These are phyloP conservation scores for Meyerozyma guilliermondii DNA, from an alignment of 1,139 yeast genomes.

Conservation along the genomic window DNA sequence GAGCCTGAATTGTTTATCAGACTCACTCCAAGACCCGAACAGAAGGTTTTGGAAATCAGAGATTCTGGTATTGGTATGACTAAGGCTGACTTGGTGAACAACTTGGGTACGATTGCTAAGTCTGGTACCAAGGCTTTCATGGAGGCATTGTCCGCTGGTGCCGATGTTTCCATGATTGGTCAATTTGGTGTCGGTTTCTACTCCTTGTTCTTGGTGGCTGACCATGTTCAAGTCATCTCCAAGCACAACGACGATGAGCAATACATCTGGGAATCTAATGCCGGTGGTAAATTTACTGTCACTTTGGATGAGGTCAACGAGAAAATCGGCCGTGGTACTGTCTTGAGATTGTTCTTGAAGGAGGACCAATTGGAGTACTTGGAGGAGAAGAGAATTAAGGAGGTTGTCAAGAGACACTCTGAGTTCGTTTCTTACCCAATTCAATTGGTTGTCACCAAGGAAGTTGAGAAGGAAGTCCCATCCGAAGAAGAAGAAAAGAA, in stretches of 20 bases:
- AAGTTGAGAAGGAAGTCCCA: conserved; percentile 94
- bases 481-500: conserved; percentile 62
- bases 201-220: conserved; percentile 98
- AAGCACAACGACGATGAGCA: conserved; percentile 99
- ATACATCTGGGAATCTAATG: conserved; percentile 99
- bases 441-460: conserved; percentile 97
- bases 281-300: conserved; percentile 98
- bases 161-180: conserved; percentile 99
- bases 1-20: conserved; percentile 97
- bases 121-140: conserved; percentile 99
- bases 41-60: conserved; percentile 92
- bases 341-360: conserved; percentile 93
- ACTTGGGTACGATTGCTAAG: conserved; percentile 99
- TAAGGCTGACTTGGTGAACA: conserved; percentile 97
- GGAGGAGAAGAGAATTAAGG: conserved; percentile 99
- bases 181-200: conserved; percentile 99
- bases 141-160: conserved; percentile 99
- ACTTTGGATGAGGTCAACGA: conserved; percentile 85
- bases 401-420: conserved; percentile 98
- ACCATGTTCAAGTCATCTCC: conserved; percentile 96
- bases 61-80: conserved; percentile 99
- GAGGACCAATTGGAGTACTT: conserved; percentile 98
- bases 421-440: conserved; percentile 99
- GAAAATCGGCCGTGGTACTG: conserved; percentile 90
- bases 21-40: conserved; percentile 94